Evolutionary conservation across 176 grass and related monocot species (phyloP).

Genomic region (Bromus sterilis): DNA sequence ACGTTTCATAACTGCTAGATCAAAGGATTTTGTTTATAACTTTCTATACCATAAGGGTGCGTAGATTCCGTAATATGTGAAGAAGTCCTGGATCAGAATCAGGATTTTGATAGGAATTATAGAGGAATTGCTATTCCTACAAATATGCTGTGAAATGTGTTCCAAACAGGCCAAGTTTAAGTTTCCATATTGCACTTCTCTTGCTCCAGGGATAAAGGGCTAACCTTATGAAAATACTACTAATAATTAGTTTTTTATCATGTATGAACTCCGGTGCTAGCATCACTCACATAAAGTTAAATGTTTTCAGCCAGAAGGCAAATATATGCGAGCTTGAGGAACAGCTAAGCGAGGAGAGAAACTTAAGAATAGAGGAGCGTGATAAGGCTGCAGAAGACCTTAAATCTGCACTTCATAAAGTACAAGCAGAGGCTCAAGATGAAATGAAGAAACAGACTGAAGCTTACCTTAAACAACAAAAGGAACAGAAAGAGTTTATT

Average conservation of each 20-base stretch:
- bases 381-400: conserved; percentile 73
- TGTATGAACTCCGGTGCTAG: not conserved
- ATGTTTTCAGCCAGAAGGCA: conserved; percentile 74
- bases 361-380: conserved; percentile 84
- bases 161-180: not conserved
- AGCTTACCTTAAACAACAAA: conserved; percentile 64
- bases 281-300: conserved; percentile 4
- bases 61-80: not conserved
- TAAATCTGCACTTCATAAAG: conserved; percentile 76
- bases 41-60: not conserved
- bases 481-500: conserved; percentile 89
- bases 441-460: conserved; percentile 71
- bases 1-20: conserved; percentile 3
- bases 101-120: not conserved
- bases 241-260: not conserved
- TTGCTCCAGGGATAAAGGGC: not conserved
- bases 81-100: not conserved
- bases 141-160: not conserved
- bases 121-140: not conserved
- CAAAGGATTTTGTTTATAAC: not conserved
- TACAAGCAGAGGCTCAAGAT: conserved; percentile 58
- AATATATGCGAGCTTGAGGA: conserved; percentile 77
- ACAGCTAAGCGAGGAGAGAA: conserved; percentile 80
- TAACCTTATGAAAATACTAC: not conserved
- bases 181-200: not conserved